Base-by-base conservation (phyloP, 2,329 filamentous ascomycete genomes). In the Cryphonectria nitschkei region DNA sequence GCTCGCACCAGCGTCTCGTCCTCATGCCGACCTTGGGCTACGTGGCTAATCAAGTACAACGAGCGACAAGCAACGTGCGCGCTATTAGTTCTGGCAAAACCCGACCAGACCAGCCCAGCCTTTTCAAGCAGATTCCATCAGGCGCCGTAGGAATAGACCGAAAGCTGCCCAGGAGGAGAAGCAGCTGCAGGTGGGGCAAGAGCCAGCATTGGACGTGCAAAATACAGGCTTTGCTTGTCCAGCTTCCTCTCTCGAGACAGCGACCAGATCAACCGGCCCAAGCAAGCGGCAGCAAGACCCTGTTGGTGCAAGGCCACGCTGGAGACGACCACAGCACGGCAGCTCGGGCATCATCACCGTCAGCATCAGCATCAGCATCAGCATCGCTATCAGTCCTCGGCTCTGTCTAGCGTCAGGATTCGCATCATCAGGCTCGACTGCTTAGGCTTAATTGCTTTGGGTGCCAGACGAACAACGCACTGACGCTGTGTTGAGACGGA, bases 231-330 rank as follows among this genome's bases (percentile, higher is more conserved):
- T 41, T 29, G 65, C 50, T 34, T 22, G 50, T 37, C 34, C 32
- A 39, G 39, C 41, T 52, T 37, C 16, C 3, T 34, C 58, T 39
- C 37, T 26, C 16, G 29, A 68, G 26, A 46, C 66, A 37, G 54
- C 56, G 39, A 14, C 58, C 66, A 62, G 26, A 62, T 62, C 65
- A 32, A 58, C n/a, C 37, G 39, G 56, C 29, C 41, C 56, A 22
- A 4, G 29, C 37, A 46, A 26, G n/a, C 68, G 61, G 65, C 64
- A 63, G 58, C 32, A 29, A 56, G 4, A 46, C 32, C 39, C 62
- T 65, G 66, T 67, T 39, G 64, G 70, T 58, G n/a, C 64, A 68
- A 37, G 60, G 43, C 58, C n/a, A 32, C 46, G 67, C 56, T 63
- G 58, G 34, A 64, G 60, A 50, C 41, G 41, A 56, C 56, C 58